Conservation (phyloP, 306 rosid genomes). For the Vicia faba region DNA sequence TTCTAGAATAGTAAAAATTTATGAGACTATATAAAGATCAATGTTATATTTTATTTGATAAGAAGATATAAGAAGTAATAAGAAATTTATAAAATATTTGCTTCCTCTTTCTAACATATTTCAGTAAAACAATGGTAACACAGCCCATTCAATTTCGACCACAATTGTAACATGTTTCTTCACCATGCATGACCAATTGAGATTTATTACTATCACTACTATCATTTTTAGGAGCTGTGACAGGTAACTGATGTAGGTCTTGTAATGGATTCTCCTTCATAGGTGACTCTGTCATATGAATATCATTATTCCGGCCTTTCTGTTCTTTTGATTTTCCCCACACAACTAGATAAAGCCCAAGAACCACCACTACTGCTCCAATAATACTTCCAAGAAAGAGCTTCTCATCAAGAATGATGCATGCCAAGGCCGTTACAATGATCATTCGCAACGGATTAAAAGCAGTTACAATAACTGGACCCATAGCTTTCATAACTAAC, state of each 20-base stretch:
- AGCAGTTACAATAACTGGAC: conserved; percentile 83
- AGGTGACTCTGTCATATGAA: conserved; percentile 16
- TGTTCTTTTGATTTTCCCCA: conserved; percentile 51
- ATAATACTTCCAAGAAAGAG: conserved; percentile 65
- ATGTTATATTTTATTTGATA: no score
- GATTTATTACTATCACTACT: not conserved
- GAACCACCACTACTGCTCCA: conserved; percentile 47
- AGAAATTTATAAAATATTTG: no score
- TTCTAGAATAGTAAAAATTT: no score
- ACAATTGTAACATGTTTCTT: not conserved
- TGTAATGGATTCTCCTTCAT: conserved; percentile 5
- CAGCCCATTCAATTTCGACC: not conserved
- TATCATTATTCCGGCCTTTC: not conserved
- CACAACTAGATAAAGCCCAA: conserved; percentile 47
- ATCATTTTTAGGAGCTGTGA: conserved; percentile 27
- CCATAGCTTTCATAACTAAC: conserved; percentile 59
- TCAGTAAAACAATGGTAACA: not conserved
- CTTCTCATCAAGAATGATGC: conserved; percentile 60
- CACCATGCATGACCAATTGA: not conserved
- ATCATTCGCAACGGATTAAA: conserved; percentile 79
- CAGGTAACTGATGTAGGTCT: conserved; percentile 31
- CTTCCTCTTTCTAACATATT: no score
- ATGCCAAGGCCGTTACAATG: conserved; percentile 54
- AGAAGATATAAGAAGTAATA: no score
- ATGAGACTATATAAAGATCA: no score